These are phyloP conservation scores for Podospora anserina DNA, from an alignment of 495 filamentous ascomycete species.

Conservation along the genomic window DNA sequence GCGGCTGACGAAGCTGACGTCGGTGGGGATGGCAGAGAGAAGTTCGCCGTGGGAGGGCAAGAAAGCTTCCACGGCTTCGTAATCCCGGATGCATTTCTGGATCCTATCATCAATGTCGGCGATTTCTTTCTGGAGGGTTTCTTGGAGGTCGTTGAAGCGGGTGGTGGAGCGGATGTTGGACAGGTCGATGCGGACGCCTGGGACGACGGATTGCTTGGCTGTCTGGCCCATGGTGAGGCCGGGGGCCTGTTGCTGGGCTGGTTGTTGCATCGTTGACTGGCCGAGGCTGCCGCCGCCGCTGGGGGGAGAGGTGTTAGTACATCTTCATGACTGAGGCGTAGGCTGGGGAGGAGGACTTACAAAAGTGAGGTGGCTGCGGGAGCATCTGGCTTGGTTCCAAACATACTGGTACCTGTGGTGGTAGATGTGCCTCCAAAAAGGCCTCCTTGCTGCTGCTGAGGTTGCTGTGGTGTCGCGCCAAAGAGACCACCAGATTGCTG, in stretches of 20 bases:
- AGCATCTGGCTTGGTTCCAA: conserved; percentile 38
- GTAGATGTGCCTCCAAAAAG: conserved; percentile 32
- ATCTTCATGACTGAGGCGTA: conserved; percentile 16
- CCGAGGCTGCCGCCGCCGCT: conserved; percentile 22
- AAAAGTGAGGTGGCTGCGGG: conserved; percentile 42
- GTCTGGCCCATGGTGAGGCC: conserved; percentile 48
- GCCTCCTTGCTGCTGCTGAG: conserved; percentile 21
- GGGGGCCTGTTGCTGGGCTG: conserved; percentile 31
- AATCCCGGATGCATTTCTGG: conserved; percentile 59
- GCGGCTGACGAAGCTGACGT: conserved; percentile 68
- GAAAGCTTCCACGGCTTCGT: conserved; percentile 56
- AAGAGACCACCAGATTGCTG: conserved; percentile 21
- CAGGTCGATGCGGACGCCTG: conserved; percentile 74
- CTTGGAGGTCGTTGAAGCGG: conserved; percentile 82
- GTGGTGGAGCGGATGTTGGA: conserved; percentile 78
- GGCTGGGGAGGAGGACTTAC: conserved; percentile 38
- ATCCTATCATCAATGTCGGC: conserved; percentile 71
- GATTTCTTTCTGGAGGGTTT: conserved; percentile 75
- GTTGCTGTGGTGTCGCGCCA: conserved; percentile 13
- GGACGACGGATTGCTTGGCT: conserved; percentile 51
- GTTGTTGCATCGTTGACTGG: conserved; percentile 40
- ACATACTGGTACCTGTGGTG: conserved; percentile 43
- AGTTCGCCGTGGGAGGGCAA: conserved; percentile 63
- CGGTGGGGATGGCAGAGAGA: conserved; percentile 63
- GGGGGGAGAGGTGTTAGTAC: not conserved